Evolutionary conservation across 352 stramenopile species (phyloP), one percentile per base, ranked within the genome.

Genomic region (Globisporangium rhizosaccharum): DNA sequence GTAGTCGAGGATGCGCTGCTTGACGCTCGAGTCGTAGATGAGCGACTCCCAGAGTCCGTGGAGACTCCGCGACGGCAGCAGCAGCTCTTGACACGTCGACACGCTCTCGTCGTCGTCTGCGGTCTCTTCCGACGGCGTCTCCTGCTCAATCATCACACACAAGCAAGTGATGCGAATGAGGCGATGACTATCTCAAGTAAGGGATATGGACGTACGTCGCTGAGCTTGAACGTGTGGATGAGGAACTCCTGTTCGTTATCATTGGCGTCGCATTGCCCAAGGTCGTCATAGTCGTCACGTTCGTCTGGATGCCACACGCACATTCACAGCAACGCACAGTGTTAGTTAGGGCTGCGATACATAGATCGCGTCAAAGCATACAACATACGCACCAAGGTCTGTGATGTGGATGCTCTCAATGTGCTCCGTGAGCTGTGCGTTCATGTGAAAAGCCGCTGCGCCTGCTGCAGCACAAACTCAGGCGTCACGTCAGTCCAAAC

Each of bases 1-100:
- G 66, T 97, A 98, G 55, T 94, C 73, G 15, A 97, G 66, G 37
- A 98, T 69, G 51, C 68, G 78, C 5, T 44, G 53, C 71, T 98
- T 97, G 44, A 98, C 71, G 15, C 55, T 49, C 1, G 66, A 64
- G 57, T 96, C 82, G 53, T 90, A 96, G 45, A 97, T 83, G 20
- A 98, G 82, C 54, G 73, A 89, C 56, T 96, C 71, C 82, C 82
- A 97, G 14, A 95, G 68, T 2, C 79, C 77, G 47, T 93, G 69
- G 10, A 96, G 72, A 49, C 59, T 76, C 9, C 52, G 39, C 39
- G 90, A 76, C 26, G 89, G 89, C 7, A 97, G 68, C 53, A 73
- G 39, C 3, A 87, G 73, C 54, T 88, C 88, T 57, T 95, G 79
- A 51, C 82, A 95, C 12, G 82, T 92, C 53, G 84, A 72, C 17